Evolutionary conservation across 345 rosid genomes (phyloP).

Genomic region (Linum usitatissimum): DNA sequence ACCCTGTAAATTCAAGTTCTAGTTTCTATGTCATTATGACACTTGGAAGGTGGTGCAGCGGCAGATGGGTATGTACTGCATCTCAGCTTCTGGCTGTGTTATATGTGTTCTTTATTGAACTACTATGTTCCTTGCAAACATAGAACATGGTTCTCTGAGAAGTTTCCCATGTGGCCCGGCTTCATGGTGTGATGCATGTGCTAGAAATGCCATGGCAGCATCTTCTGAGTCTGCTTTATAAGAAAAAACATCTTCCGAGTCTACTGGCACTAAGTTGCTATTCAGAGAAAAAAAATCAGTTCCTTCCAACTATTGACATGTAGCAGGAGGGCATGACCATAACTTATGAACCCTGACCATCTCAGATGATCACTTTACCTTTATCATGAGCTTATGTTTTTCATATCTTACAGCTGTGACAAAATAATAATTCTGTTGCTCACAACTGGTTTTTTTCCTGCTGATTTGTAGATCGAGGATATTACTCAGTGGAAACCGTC

Average conservation of each 20-base stretch:
- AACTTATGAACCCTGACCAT: not conserved
- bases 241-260: not conserved
- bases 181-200: not conserved
- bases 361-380: not conserved
- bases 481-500: conserved; percentile 31
- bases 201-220: not conserved
- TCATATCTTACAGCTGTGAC: not conserved
- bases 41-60: not conserved
- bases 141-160: not conserved
- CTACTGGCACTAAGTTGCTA: not conserved
- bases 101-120: not conserved
- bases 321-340: not conserved
- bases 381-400: not conserved
- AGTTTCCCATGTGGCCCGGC: not conserved
- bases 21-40: not conserved
- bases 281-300: not conserved
- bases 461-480: conserved; percentile 22
- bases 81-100: not conserved
- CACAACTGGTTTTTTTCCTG: not conserved
- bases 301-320: not conserved
- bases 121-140: not conserved
- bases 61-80: not conserved
- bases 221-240: too few species aligned
- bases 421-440: not conserved
- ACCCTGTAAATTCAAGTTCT: too few species aligned